Evolutionary conservation across 176 grass and related monocot genomes (phyloP), one percentile per base, ranked within the genome.

Genomic region (Poa annua): DNA sequence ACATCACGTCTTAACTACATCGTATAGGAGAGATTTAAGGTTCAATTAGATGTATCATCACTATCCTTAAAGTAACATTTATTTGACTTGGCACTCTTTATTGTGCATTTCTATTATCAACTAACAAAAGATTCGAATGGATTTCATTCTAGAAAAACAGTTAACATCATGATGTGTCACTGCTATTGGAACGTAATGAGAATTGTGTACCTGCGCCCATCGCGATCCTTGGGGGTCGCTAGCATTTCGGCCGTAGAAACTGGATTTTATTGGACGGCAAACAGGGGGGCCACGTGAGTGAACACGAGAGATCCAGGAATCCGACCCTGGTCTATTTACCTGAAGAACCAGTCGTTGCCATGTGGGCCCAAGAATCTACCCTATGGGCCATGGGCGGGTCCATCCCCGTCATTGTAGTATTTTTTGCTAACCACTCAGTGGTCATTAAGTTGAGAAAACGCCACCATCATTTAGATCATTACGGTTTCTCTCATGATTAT

Each of bases 291-390:
- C 63, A 70, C 8, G 13, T 39, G 66, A n/a, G n/a, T n/a, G n/a
- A n/a, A n/a, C n/a, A n/a, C n/a, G n/a, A 74, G 67, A 86, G 67
- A 86, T 80, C 32, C 55, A 47, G 59, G 55, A 59, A 86, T 86
- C 76, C n/a, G 76, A 53, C 35, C 14, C 17, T 49, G 47, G 35
- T 36, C 5, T 36, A 6, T 36, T 36, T 36, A 36, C 35, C 35
- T 36, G 35, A 36, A 36, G 35, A 6, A 36, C 35, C 3, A 36
- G 39, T 53, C 67, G 20, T 39, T 15, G 26, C n/a, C 76, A 80
- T 24, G 29, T 63, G 84, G 76, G 22, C 54, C 66, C 11, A 12
- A 13, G 8, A 52, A 39, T 51, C 83, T 5, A 41, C 13, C 20
- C 3, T 6, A 41, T 41, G 39, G 29, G 29, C 2, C 39, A 8